Conservation (phyloP, 768 basidiomycete species). For the Holtermannia corniformis region DNA sequence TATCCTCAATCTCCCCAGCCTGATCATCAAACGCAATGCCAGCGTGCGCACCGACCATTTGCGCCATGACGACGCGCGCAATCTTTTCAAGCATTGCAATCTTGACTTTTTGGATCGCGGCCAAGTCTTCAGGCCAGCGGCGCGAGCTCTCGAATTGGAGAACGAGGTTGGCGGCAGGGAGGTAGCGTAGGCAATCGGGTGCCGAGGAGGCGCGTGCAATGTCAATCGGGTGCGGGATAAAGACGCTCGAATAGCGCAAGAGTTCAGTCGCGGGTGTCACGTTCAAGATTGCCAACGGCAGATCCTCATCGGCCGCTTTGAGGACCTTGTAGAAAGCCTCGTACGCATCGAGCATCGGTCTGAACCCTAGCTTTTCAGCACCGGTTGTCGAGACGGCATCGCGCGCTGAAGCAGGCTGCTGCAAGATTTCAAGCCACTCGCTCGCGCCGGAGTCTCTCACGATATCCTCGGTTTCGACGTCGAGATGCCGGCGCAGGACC, state of each 20-base stretch:
- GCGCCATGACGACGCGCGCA: slow-evolving; percentile 54
- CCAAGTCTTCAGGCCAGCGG: slow-evolving; percentile 89
- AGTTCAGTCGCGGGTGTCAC: slow-evolving; percentile 63
- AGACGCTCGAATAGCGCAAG: slow-evolving; percentile 70
- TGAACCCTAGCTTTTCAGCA: slow-evolving; percentile 42
- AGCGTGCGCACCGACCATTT: slow-evolving; percentile 50
- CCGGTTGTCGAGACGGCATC: slow-evolving; percentile 36
- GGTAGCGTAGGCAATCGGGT: slow-evolving; percentile 52
- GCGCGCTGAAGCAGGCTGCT: slow-evolving; percentile 39
- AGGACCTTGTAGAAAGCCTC: slow-evolving; percentile 66
- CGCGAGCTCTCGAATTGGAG: slow-evolving; percentile 87
- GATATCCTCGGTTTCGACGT: slow-evolving; percentile 43
- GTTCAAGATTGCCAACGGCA: slow-evolving; percentile 69
- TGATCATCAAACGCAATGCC: slow-evolving; percentile 52
- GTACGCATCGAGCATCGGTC: slow-evolving; percentile 61
- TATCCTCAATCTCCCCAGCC: slow-evolving; percentile 56
- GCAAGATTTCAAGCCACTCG: slow-evolving; percentile 25
- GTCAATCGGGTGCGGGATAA: slow-evolving; percentile 68
- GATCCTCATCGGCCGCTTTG: slow-evolving; percentile 57
- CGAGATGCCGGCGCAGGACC: slow-evolving; percentile 67
- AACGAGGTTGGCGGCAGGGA: slow-evolving; percentile 61
- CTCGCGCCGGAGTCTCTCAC: slow-evolving; percentile 18
- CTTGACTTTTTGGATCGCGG: slow-evolving; percentile 87
- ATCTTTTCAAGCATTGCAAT: slow-evolving; percentile 81
- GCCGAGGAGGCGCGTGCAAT: slow-evolving; percentile 44